phyloP scores from a whole-genome alignment of 148 eudicot genomes.

The Rhododendron molle region DNA sequence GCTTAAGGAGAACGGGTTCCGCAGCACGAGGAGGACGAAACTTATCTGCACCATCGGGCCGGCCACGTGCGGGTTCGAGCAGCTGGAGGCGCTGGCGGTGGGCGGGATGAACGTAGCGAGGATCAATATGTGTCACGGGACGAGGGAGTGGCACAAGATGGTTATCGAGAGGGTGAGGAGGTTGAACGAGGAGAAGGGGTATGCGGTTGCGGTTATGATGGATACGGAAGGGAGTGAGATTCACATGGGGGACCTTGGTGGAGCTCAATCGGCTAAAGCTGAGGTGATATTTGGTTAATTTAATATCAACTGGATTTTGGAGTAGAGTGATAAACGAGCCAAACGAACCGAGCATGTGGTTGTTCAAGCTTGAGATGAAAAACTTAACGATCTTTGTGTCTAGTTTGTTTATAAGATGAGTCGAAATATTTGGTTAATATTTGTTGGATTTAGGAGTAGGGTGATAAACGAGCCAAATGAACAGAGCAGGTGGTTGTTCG shows the following conservation, averaged over 20 bases:
- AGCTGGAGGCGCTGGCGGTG: conserved; percentile 82
- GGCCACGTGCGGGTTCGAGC: conserved; percentile 59
- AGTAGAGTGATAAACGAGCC: too few species aligned
- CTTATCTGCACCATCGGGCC: conserved; percentile 81
- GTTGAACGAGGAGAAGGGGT: conserved; percentile 86
- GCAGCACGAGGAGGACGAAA: conserved; percentile 84
- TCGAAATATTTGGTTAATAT: too few species aligned
- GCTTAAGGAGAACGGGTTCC: conserved; percentile 87
- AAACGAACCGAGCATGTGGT: too few species aligned
- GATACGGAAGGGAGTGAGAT: conserved; percentile 99
- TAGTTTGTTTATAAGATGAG: too few species aligned
- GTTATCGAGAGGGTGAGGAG: conserved; percentile 74
- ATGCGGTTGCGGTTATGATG: conserved; percentile 94
- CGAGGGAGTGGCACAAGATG: conserved; percentile 72
- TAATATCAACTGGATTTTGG: too few species aligned
- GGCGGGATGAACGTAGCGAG: conserved; percentile 95
- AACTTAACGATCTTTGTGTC: too few species aligned
- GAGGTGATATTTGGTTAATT: conserved; percentile 40
- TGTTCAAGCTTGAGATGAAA: too few species aligned
- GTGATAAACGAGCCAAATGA: not conserved
- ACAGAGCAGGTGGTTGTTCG: not conserved
- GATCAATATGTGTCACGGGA: conserved; percentile 95
- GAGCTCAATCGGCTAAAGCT: conserved; percentile 72
- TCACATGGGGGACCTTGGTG: conserved; percentile 99
- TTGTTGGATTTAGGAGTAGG: not conserved